A percentile compares a stretch with the other conserved stretches of the same genome.
phyloP scores from a whole-genome alignment of 768 basidiomycete genomes.

The Lactarius vividus region DNA sequence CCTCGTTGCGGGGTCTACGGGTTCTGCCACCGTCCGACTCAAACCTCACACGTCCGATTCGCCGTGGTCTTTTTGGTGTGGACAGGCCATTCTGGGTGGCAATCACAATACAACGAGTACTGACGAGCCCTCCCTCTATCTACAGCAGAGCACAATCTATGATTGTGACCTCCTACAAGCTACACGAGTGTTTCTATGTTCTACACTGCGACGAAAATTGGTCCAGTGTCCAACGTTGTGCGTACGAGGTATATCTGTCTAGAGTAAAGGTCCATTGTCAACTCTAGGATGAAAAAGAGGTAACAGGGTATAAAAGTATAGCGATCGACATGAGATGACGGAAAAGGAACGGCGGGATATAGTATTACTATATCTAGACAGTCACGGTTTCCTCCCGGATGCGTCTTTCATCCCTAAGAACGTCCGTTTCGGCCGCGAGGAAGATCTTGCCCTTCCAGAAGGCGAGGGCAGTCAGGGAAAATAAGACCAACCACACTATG shows the following conservation, averaged over 20 bases:
- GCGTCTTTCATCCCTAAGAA: conserved; percentile 37
- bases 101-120: not conserved
- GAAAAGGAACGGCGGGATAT: not conserved
- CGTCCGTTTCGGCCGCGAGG: conserved; percentile 41
- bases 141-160: not conserved
- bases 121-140: not conserved
- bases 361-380: not conserved
- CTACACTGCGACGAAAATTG: not conserved
- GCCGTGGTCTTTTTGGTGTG: not conserved
- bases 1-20: not conserved
- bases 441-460: conserved; percentile 46
- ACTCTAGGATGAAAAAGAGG: not conserved
- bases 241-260: not conserved
- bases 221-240: not conserved
- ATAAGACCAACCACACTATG: conserved; percentile 41
- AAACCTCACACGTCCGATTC: not conserved
- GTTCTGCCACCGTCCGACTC: not conserved
- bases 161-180: not conserved
- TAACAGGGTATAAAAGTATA: not conserved
- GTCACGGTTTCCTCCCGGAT: not conserved
- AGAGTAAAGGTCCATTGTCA: not conserved
- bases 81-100: not conserved
- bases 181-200: not conserved
- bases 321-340: not conserved
- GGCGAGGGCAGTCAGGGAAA: conserved; percentile 41